Base-by-base conservation (phyloP, 768 basidiomycete genomes). In the Tricholoma saponaceum region DNA sequence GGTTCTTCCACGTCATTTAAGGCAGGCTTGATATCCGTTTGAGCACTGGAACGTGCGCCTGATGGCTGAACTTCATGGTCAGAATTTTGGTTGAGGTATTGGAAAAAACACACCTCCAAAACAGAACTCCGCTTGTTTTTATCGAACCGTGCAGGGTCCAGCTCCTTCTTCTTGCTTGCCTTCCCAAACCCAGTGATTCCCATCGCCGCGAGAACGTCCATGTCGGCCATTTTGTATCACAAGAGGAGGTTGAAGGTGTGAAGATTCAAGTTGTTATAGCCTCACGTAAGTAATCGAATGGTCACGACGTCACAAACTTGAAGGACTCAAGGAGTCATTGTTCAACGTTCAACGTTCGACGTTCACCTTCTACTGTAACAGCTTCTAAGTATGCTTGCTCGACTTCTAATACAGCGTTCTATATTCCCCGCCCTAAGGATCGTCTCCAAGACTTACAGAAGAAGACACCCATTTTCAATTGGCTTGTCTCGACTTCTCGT, bases 141-240 rank as follows among this genome's bases (percentile, higher is more conserved):
- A 72, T 91, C 88, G 61, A 92, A 90, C 58, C 89, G 76, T n/a
- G 79, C 69, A n/a, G 87, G 85, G 68, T 91, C 87, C 20, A 92
- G 79, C 67, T 82, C 73, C 60, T 79, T 84, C 72, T 85, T 85
- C 69, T 84, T 81, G 23, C 74, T 66, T 44, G 85, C 72, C 73
- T 92, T 94, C 23, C 92, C 92, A 67, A 95, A 95, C 22, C 89
- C 89, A 64, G 83, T 64, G 56, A 94, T 89, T 5, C 92, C 92
- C 87, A 95, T 92, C 10, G 87, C 83, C 2, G 87, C 84, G 64
- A 92, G 80, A 18, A 92, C 72, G 59, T 92, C 90, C 74, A 79
- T 78, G 70, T 86, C 83, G 23, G 74, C 60, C 76, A 76, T 75
- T 51, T 43, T 64, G 50, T 23, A 39, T 14, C 43, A 25, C 23